Percentiles rank a stretch among this genome's conserved stretches.
phyloP scores from a whole-genome alignment of 805 yeast species.

The Wickerhamiella lipophila region DNA sequence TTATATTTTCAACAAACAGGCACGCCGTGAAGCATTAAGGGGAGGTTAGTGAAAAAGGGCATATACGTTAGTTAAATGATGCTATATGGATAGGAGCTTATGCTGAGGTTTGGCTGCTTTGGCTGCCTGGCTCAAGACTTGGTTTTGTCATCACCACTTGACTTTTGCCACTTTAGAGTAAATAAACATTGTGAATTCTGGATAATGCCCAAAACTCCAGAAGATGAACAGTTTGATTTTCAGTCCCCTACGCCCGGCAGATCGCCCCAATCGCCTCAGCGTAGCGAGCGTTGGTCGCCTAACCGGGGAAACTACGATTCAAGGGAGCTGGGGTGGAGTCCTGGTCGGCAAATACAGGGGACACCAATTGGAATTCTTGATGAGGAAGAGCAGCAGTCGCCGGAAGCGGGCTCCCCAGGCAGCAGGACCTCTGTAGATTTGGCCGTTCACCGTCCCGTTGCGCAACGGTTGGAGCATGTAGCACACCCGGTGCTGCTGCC shows the following conservation, averaged over 20 bases:
- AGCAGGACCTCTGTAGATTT: constrained; percentile 1
- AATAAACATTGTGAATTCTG: background rate
- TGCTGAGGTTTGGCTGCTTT: too few species aligned
- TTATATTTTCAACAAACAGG: constrained; percentile 20
- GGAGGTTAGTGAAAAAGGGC: background rate
- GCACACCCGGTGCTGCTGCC: constrained; percentile 7
- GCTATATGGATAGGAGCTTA: too few species aligned
- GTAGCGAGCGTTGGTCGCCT: background rate
- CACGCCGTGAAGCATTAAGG: constrained; percentile 18
- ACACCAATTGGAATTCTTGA: constrained; percentile 3
- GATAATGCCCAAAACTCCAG: background rate
- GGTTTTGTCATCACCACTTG: too few species aligned
- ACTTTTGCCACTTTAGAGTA: too few species aligned
- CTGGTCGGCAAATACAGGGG: background rate
- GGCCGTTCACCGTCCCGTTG: constrained; percentile 1
- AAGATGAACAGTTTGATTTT: background rate
- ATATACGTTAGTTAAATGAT: too few species aligned
- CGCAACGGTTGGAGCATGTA: constrained; percentile 1
- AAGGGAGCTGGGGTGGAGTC: constrained; percentile 2
- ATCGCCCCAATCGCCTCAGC: background rate
- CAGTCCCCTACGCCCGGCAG: background rate
- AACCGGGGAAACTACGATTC: background rate
- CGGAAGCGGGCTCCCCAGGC: background rate
- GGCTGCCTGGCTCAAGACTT: too few species aligned
- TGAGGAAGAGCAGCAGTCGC: constrained; percentile 2